A percentile compares a stretch with the other conserved stretches of the same genome.
Evolutionary conservation across 306 rosid species (phyloP).

Genomic region (Abrus pulchellus): DNA sequence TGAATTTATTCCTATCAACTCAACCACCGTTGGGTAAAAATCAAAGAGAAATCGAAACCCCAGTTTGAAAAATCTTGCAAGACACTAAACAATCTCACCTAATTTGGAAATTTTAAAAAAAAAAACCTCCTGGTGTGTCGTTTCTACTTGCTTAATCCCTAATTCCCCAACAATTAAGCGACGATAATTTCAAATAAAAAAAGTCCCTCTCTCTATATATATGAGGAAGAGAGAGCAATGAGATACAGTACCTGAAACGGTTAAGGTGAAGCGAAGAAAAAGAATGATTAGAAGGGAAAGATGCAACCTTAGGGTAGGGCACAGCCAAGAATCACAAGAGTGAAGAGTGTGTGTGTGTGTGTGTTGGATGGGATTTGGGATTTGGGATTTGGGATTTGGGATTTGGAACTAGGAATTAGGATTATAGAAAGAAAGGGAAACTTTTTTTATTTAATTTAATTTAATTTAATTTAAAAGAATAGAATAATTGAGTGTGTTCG

Average conservation of each 20-base stretch:
- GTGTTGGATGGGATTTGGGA: not conserved
- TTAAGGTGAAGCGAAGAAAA: constrained; percentile 28
- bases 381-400: not conserved
- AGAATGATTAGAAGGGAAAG: constrained; percentile 44
- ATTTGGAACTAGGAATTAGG: no score
- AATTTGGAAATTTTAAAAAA: not conserved
- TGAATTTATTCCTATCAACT: constrained; percentile 30
- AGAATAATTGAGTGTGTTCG: no score
- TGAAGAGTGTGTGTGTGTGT: constrained; percentile 21
- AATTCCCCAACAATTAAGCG: constrained; percentile 1
- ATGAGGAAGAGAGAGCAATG: not conserved
- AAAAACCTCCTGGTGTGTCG: not conserved
- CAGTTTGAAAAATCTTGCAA: constrained; percentile 26
- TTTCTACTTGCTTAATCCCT: not conserved
- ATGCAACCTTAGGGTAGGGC: constrained; percentile 35
- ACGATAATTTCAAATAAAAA: constrained; percentile 37
- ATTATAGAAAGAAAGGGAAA: no score
- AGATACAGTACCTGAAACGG: constrained; percentile 47
- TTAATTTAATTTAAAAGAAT: not conserved
- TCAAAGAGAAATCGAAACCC: constrained; percentile 39
- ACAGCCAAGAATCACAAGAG: constrained; percentile 46
- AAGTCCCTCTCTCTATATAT: not conserved
- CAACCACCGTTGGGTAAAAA: constrained; percentile 45
- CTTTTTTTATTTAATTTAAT: no score
- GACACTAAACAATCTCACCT: constrained; percentile 38